Conservation (phyloP, 164 flowering plant genomes). For the Protea cynaroides region DNA sequence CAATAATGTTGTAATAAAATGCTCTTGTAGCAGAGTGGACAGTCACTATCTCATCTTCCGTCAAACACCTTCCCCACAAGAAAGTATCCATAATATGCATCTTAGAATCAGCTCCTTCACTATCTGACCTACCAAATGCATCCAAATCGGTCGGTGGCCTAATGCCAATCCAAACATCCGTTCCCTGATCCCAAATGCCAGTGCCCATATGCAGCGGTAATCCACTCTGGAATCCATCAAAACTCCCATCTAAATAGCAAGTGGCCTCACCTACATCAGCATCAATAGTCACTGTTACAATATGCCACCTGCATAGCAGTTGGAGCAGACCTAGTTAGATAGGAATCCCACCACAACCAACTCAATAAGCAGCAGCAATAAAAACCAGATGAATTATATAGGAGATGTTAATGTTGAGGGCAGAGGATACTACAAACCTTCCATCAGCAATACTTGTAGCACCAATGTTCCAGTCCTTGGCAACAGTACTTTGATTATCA, state of each 20-base stretch:
- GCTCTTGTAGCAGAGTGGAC: slow-evolving; percentile 63
- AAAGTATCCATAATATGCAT: slow-evolving; percentile 99
- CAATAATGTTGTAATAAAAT: slow-evolving; percentile 48
- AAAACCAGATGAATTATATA: not conserved
- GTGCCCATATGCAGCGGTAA: slow-evolving; percentile 56
- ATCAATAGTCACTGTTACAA: slow-evolving; percentile 85
- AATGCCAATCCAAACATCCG: slow-evolving; percentile 88
- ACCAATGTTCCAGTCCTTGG: slow-evolving; percentile 93
- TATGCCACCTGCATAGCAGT: slow-evolving; percentile 83
- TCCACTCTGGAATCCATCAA: slow-evolving; percentile 84
- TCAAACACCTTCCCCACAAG: slow-evolving; percentile 94
- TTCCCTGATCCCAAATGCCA: slow-evolving; percentile 87
- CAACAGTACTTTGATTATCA: slow-evolving; percentile 80
- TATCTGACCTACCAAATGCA: slow-evolving; percentile 98
- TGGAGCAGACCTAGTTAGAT: not conserved
- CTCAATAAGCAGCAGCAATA: not conserved
- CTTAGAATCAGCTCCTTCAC: slow-evolving; percentile 97
- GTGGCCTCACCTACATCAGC: slow-evolving; percentile 96
- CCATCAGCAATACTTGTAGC: slow-evolving; percentile 96
- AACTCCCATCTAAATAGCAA: slow-evolving; percentile 87
- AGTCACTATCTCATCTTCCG: slow-evolving; percentile 84
- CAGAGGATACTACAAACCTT: slow-evolving; percentile 49
- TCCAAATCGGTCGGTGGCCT: slow-evolving; percentile 95
- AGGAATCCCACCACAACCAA: not conserved
- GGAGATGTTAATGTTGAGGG: not conserved